A percentile compares a stretch with the other conserved stretches of the same genome.
Evolutionary conservation across 2,329 filamentous ascomycete genomes (phyloP).

Genomic region (Trichoderma atrobrunneum): DNA sequence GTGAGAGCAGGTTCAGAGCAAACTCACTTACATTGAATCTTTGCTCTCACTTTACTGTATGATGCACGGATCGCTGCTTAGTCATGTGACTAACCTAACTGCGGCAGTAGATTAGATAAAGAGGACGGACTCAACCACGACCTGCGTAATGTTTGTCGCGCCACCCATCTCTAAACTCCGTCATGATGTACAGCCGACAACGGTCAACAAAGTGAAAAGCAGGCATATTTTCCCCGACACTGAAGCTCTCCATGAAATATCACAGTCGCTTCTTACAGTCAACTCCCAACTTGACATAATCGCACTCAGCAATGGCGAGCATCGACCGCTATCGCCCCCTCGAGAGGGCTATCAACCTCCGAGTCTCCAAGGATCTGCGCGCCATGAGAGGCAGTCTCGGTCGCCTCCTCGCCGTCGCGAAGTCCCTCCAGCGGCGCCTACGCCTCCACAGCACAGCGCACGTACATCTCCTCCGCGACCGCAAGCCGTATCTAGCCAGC

Average conservation of each 20-base stretch:
- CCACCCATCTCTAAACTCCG: neutral
- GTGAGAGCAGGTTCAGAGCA: neutral
- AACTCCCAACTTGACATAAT: slow-evolving; percentile 29
- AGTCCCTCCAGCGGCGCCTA: slow-evolving; percentile 60
- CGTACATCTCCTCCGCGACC: slow-evolving; percentile 55
- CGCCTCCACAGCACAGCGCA: slow-evolving; percentile 55
- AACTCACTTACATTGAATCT: neutral
- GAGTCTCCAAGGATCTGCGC: slow-evolving; percentile 38
- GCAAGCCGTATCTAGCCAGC: slow-evolving; percentile 41
- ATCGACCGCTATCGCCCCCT: slow-evolving; percentile 58
- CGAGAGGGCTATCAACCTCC: slow-evolving; percentile 59
- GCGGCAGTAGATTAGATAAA: slow-evolving; percentile 27
- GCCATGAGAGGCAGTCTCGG: slow-evolving; percentile 45
- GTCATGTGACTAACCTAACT: slow-evolving; percentile 22
- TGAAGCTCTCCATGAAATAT: slow-evolving; percentile 27
- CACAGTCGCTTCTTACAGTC: slow-evolving; percentile 20
- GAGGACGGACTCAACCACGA: neutral
- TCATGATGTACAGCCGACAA: neutral
- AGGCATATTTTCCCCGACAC: neutral
- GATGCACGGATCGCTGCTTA: neutral
- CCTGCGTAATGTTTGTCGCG: slow-evolving; percentile 1
- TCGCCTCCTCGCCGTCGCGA: slow-evolving; percentile 53
- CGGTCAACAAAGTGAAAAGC: neutral
- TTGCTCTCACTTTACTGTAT: neutral
- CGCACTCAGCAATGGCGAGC: slow-evolving; percentile 49